phyloP scores from a whole-genome alignment of 257 asterid species.

The Datura wrightii region DNA sequence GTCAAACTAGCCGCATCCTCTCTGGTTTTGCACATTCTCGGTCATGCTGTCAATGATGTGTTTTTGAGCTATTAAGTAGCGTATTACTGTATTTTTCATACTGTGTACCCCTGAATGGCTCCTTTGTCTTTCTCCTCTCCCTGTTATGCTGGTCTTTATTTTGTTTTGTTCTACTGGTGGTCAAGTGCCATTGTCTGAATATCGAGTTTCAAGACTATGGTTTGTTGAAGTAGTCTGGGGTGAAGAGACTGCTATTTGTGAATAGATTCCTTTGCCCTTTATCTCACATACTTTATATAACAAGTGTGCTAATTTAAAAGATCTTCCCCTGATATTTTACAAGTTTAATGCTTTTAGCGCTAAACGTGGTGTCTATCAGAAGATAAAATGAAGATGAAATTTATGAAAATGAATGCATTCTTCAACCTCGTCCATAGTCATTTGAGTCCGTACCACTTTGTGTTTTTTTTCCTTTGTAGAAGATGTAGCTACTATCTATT shows the following conservation, averaged over 20 bases:
- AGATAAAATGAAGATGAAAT: background rate
- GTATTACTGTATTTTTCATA: background rate
- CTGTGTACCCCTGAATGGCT: background rate
- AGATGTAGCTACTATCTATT: background rate
- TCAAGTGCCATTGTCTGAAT: slow-evolving; percentile 11
- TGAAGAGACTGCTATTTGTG: background rate
- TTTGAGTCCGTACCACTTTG: background rate
- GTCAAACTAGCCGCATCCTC: slow-evolving; percentile 21
- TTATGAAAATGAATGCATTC: background rate
- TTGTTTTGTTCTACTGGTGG: background rate
- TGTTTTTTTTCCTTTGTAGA: background rate
- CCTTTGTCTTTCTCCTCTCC: background rate
- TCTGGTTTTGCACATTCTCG: background rate
- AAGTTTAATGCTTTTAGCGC: background rate
- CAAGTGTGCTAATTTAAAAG: background rate
- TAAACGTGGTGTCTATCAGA: background rate
- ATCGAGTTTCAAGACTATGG: background rate
- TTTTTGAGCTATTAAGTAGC: slow-evolving; percentile 16
- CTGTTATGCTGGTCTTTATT: background rate
- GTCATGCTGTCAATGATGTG: slow-evolving; percentile 3
- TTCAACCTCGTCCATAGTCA: background rate
- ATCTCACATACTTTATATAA: background rate
- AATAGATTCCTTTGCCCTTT: background rate
- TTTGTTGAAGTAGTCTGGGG: background rate
- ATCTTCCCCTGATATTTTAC: background rate